phyloP scores from a whole-genome alignment of 2,329 filamentous ascomycete genomes.

The Aquanectria penicillioides region DNA sequence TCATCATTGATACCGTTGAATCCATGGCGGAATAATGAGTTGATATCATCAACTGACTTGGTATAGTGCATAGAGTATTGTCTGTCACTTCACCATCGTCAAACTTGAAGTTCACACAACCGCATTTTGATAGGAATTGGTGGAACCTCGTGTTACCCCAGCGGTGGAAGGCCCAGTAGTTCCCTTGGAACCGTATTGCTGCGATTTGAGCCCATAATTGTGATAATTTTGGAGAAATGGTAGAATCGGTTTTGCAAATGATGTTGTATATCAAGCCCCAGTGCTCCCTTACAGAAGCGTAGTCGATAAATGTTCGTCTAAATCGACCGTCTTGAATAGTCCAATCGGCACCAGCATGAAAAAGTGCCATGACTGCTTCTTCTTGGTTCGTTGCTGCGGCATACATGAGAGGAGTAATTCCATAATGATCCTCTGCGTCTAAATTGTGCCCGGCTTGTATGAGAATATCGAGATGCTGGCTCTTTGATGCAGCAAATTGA shows the following conservation, averaged over 20 bases:
- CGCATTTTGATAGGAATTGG: neutral
- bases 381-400: neutral
- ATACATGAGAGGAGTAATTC: slow-evolving; percentile 11
- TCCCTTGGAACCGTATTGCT: neutral
- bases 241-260: neutral
- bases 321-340: neutral
- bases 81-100: neutral
- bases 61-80: neutral
- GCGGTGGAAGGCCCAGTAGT: neutral
- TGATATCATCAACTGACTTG: neutral
- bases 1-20: neutral
- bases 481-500: neutral
- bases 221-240: neutral
- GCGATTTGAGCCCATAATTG: neutral
- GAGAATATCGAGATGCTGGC: neutral
- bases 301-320: neutral
- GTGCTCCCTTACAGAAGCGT: neutral
- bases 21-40: neutral
- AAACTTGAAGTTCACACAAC: neutral
- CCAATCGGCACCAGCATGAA: neutral
- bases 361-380: neutral
- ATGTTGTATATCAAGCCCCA: neutral
- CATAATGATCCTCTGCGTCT: neutral
- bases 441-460: neutral
- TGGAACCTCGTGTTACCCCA: neutral